Base-by-base conservation (phyloP, 352 stramenopile species). In the Detonula confervacea region DNA sequence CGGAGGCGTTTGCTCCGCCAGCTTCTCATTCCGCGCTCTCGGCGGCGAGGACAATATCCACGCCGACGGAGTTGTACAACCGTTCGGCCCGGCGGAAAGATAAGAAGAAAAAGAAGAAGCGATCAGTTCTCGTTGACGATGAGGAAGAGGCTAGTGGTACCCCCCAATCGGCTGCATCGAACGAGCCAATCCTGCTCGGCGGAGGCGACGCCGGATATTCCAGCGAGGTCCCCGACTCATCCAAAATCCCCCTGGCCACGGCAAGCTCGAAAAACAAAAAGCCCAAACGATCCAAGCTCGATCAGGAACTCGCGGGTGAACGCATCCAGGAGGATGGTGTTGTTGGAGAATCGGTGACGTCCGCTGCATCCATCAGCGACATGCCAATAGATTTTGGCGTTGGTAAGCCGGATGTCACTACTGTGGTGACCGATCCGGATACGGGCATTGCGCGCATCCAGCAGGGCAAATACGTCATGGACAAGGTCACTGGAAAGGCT, bases 401-500 rank as follows among this genome's bases (percentile, higher is more conserved):
- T 25, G 4, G 62, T 27, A 80, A 88, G 55, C 88, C 88, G 7
- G 77, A 88, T 33, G 70, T 93, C 1, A 90, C 84, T 9, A 90
- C 81, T 5, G 62, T 92, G 29, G 73, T 91, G 30, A 80, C 86
- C 29, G 88, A 93, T 67, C 83, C 90, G 55, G 88, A 91, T 67
- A 92, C 84, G 16, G 88, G 86, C 30, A 87, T 90, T 47, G 83
- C 86, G 68, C 65, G 89, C 22, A 85, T 93, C 46, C 60, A 79
- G 51, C 86, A 93, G 75, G 88, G 88, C n/a, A 82, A 91, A 33
- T 81, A 80, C 46, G 88, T 93, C 16, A 86, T 91, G 86, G 88
- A 93, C 79, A 87, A 92, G 27, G 84, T 92, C 2, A 93, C 88
- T 1, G 79, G 88, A 0, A 91, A 91, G 70, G 74, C 82, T 1